These are phyloP conservation scores for Vitis rupestris DNA, from an alignment of 164 flowering plant genomes.

Conservation along the genomic window DNA sequence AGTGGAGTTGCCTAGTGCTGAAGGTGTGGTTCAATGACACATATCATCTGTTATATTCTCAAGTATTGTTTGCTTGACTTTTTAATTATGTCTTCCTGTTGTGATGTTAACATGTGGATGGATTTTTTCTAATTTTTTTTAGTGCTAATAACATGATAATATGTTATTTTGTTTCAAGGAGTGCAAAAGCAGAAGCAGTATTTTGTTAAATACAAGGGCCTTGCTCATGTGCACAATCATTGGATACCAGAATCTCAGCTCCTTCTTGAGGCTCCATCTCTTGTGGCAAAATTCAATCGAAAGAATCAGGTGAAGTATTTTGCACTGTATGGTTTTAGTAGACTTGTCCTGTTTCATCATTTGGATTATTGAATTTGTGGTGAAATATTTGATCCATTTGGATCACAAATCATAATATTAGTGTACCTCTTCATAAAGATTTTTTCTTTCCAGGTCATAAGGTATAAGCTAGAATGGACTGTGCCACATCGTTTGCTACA, in stretches of 20 bases:
- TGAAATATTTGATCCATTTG: background rate
- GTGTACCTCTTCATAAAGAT: slow-evolving; percentile 1
- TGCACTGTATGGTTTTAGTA: background rate
- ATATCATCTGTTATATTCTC: background rate
- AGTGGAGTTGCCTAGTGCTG: slow-evolving; percentile 33
- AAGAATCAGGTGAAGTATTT: slow-evolving; percentile 34
- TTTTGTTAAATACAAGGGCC: slow-evolving; percentile 70
- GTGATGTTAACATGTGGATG: background rate
- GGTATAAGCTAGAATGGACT: slow-evolving; percentile 64
- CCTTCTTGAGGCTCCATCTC: slow-evolving; percentile 49
- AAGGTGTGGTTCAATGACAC: slow-evolving; percentile 29
- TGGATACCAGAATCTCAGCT: slow-evolving; percentile 64
- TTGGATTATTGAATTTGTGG: background rate
- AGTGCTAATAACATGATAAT: background rate
- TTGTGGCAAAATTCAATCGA: slow-evolving; percentile 40
- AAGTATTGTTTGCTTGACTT: background rate
- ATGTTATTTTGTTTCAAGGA: slow-evolving; percentile 30
- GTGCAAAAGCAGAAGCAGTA: slow-evolving; percentile 47
- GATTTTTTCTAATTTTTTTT: background rate
- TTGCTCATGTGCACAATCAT: slow-evolving; percentile 75
- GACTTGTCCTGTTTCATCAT: background rate
- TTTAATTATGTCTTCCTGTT: background rate
- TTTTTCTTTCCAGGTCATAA: slow-evolving; percentile 24
- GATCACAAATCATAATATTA: background rate
- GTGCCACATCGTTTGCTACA: slow-evolving; percentile 61